Evolutionary conservation across 768 basidiomycete species (phyloP), one percentile per base, ranked within the genome.

Genomic region (Postia placenta): DNA sequence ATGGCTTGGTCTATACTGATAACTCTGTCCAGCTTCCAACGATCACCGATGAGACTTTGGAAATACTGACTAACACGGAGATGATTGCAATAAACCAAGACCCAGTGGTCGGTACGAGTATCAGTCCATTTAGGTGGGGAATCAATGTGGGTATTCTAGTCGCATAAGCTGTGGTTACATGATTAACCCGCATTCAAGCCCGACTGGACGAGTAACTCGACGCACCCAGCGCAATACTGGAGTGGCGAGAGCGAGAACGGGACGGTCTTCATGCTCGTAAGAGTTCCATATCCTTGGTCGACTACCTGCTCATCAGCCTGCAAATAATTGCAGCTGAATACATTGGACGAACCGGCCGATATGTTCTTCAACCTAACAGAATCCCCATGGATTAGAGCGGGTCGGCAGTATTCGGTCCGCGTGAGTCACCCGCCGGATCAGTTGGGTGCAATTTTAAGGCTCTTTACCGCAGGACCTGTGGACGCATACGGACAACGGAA

Each of bases 401-500:
- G 83, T 38, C 68, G 79, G 40, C 76, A 81, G 57, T 85, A 85
- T 58, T 59, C 72, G n/a, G 77, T 85, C 49, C 70, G 82, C 51
- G 83, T 84, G 56, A 45, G 80, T 61, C 27, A 11, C 30, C 44
- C 27, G 5, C 37, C 42, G n/a, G 22, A 25, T 42, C 19, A 22
- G 5, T 14, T 26, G 11, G 42, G 5, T 14, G 7, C 42, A 11
- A 26, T 23, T 11, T 22, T 40, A 12, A 7, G 33, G 15, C 17
- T 30, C 20, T 19, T 24, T 30, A 19, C 7, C 1, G 7, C 36
- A 87, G 81, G 85, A 87, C 57, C 69, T 87, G 2, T 87, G 85
- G 85, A 61, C 78, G 3, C 85, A 87, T 60, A 85, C 81, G 19
- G 68, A 83, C 56, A 86, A 84, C 55, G 83, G 82, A 2, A 86